These are phyloP conservation scores for Albatrellus ellisii DNA, from an alignment of 768 basidiomycete species.

Conservation along the genomic window DNA sequence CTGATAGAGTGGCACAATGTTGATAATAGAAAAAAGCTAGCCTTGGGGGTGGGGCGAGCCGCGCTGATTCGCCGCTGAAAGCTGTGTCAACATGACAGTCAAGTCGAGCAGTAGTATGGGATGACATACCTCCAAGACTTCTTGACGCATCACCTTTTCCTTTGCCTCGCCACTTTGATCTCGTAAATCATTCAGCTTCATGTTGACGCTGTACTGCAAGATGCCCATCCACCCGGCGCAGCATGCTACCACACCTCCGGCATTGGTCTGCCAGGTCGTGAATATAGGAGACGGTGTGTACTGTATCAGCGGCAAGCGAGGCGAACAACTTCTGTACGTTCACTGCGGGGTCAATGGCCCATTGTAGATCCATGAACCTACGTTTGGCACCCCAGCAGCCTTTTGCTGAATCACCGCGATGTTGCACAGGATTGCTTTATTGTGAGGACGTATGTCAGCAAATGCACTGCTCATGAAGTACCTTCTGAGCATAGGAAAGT, in stretches of 20 bases:
- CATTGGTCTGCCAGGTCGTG: constrained; percentile 83
- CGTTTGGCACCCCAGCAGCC: constrained; percentile 84
- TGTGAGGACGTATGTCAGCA: constrained; percentile 69
- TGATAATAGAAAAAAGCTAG: no score
- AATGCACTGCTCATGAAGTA: no score
- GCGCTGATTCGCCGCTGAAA: no score
- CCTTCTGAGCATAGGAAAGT: constrained; percentile 70
- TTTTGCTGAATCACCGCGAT: constrained; percentile 99
- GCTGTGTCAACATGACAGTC: no score
- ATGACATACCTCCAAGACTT: constrained; percentile 50
- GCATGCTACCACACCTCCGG: constrained; percentile 73
- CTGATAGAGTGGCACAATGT: no score
- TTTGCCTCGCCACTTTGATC: constrained; percentile 67
- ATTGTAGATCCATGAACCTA: constrained; percentile 64
- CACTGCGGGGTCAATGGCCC: constrained; percentile 65
- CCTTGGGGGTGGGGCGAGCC: no score
- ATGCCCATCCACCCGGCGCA: constrained; percentile 74
- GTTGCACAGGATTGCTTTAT: constrained; percentile 88
- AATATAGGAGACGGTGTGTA: constrained; percentile 64
- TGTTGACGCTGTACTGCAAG: constrained; percentile 54
- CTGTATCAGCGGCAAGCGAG: constrained; percentile 63
- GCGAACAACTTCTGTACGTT: constrained; percentile 84
- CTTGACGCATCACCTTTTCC: constrained; percentile 60
- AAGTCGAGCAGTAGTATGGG: no score
- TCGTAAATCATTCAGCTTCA: constrained; percentile 59